These are phyloP conservation scores for Scedosporium apiospermum DNA, from an alignment of 2,329 filamentous ascomycete genomes.

Conservation along the genomic window DNA sequence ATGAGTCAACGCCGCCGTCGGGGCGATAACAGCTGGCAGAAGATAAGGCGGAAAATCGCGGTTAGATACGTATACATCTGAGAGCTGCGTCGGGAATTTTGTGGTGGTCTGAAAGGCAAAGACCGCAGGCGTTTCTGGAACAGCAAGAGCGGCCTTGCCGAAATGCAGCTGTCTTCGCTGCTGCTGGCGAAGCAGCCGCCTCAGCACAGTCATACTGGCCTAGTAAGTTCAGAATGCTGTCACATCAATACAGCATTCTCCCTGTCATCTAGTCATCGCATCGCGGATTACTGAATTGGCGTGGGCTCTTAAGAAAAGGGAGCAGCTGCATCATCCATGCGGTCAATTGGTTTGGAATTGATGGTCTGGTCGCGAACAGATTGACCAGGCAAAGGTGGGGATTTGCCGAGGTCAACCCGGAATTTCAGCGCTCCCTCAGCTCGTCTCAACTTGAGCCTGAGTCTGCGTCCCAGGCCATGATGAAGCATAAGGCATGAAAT, in stretches of 20 bases:
- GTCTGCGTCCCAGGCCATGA: too few relatives aligned
- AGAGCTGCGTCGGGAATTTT: not conserved
- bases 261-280: not conserved
- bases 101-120: not conserved
- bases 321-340: not conserved
- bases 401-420: not conserved
- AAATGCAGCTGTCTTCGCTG: not conserved
- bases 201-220: not conserved
- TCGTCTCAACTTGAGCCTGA: too few relatives aligned
- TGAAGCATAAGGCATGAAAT: too few relatives aligned
- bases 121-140: not conserved
- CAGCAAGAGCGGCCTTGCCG: not conserved
- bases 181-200: not conserved
- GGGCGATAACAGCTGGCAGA: not conserved
- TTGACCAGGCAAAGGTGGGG: not conserved
- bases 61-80: not conserved
- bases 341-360: not conserved
- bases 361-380: not conserved
- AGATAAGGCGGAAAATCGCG: not conserved
- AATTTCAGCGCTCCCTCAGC: not conserved
- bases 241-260: not conserved
- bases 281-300: too few relatives aligned
- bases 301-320: too few relatives aligned
- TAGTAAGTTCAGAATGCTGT: not conserved
- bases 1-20: constrained; percentile 2